A percentile compares a stretch with the other conserved stretches of the same genome.
Evolutionary conservation across 2,329 filamentous ascomycete genomes (phyloP).

Genomic region (Phaeomoniella chlamydospora): DNA sequence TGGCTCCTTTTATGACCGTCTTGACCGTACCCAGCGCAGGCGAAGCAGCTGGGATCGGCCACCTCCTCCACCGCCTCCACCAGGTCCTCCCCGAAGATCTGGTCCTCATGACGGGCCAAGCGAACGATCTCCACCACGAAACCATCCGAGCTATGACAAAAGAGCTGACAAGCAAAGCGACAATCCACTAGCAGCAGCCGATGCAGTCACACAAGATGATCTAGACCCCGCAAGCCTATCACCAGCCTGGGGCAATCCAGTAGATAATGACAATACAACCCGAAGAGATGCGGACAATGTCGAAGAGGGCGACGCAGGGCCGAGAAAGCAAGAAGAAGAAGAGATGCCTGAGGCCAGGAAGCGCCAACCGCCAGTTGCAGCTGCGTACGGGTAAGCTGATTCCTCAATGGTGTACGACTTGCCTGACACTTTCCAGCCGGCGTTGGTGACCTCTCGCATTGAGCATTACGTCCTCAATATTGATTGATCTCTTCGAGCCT

Average conservation of each 20-base stretch:
- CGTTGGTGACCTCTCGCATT: conserved; percentile 20
- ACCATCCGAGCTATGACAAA: no score
- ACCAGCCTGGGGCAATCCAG: conserved; percentile 1
- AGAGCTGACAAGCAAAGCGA: no score
- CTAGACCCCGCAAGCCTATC: conserved; percentile 2
- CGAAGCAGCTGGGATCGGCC: not conserved
- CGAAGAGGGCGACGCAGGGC: conserved; percentile 11
- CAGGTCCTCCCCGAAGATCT: no score
- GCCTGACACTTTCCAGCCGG: conserved; percentile 14
- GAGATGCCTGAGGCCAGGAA: conserved; percentile 17
- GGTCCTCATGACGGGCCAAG: no score
- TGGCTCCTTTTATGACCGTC: not conserved
- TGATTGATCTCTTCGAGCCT: no score
- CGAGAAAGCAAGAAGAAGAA: conserved; percentile 18
- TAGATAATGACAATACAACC: conserved; percentile 6
- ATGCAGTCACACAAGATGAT: not conserved
- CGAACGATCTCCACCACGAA: no score
- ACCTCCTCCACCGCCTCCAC: not conserved
- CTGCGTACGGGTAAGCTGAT: conserved; percentile 20
- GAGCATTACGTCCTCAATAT: no score
- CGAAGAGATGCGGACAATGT: conserved; percentile 7
- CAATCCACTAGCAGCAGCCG: no score
- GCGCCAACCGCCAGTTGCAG: conserved; percentile 22
- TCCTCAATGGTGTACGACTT: conserved; percentile 2
- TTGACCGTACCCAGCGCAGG: not conserved